These are phyloP conservation scores for Phaeomoniella chlamydospora DNA, from an alignment of 2,329 filamentous ascomycete genomes.

Conservation along the genomic window DNA sequence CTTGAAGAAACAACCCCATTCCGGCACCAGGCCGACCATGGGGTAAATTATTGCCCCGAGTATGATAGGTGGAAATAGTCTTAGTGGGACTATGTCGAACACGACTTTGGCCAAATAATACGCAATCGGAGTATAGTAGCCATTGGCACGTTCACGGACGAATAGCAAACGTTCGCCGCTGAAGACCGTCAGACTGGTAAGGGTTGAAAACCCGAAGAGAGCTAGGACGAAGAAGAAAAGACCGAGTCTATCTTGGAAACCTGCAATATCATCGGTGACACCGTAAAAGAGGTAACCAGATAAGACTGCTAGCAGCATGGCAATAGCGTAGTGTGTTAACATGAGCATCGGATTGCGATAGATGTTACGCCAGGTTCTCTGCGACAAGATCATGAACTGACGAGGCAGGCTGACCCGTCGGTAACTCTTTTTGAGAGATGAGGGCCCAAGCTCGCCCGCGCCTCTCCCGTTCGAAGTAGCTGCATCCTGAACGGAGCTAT, in stretches of 20 bases:
- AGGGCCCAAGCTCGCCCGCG: conserved; percentile 22
- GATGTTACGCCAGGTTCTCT: conserved; percentile 89
- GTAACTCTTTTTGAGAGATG: conserved; percentile 61
- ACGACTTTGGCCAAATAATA: conserved; percentile 95
- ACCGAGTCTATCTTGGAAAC: conserved; percentile 93
- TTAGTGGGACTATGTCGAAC: conserved; percentile 93
- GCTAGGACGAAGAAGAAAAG: conserved; percentile 96
- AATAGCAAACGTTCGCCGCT: conserved; percentile 82
- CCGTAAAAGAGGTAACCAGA: conserved; percentile 95
- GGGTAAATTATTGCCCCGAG: conserved; percentile 95
- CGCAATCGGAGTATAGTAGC: conserved; percentile 85
- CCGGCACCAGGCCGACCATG: conserved; percentile 85
- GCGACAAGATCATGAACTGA: conserved; percentile 81
- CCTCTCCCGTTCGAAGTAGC: conserved; percentile 53
- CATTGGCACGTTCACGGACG: conserved; percentile 84
- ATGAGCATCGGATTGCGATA: conserved; percentile 97
- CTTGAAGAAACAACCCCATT: conserved; percentile 70
- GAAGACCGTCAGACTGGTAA: conserved; percentile 89
- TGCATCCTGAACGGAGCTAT: conserved; percentile 50
- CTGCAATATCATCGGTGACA: conserved; percentile 85
- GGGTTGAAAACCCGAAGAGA: conserved; percentile 89
- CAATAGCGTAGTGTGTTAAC: conserved; percentile 96
- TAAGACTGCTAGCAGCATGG: conserved; percentile 84
- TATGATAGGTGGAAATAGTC: conserved; percentile 84
- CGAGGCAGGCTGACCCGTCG: conserved; percentile 62